Base-by-base conservation (phyloP, 1,284 basidiomycete species). In the Moesziomyces parantarcticus region DNA sequence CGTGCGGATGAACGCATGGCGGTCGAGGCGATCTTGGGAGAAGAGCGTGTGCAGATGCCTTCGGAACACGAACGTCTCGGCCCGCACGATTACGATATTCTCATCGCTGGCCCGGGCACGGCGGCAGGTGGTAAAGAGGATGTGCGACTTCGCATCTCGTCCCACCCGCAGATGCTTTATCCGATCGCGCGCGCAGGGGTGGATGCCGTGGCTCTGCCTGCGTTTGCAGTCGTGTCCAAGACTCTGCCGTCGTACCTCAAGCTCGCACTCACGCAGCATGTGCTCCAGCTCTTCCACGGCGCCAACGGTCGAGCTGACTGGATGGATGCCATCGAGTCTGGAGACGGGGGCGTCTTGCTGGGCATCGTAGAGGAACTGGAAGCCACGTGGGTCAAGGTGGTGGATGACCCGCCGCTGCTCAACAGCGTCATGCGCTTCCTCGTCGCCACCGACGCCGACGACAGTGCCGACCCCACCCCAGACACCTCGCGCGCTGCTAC, bases 181-280 rank as follows among this genome's bases (percentile, higher is more conserved):
- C 66, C 76, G 9, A 26, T 53, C 2, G 56, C 60, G 1, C 32
- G 26, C 11, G 58, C 58, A n/a, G 50, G 44, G 20, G n/a, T 45
- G 1, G 29, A 59, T 16, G 39, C 39, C 1, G 4, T 83, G 5
- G 86, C 86, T 63, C 86, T 89, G 6, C 93, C 93, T 0, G 85
- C 89, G 0, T 89, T 94, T 83, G 95, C 90, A 81, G 85, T 97
- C 58, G 88, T 90, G 0, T 94, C 93, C 1, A 81, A 85, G 0
- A 88, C 88, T 0, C 86, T 92, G 7, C 89, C 94, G 0, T 88
- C 93, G 0, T 97, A 97, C 83, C 87, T 97, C 66, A 90, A 92
- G 34, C 88, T 97, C 0, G 90, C 96, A 76, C 87, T 97, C 18
- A 87, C 93, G n/a, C 88, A 89, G 3, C 86, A 87, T 41, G 85